phyloP scores from a whole-genome alignment of 2,329 filamentous ascomycete genomes.

The Colletotrichum theobromicola region DNA sequence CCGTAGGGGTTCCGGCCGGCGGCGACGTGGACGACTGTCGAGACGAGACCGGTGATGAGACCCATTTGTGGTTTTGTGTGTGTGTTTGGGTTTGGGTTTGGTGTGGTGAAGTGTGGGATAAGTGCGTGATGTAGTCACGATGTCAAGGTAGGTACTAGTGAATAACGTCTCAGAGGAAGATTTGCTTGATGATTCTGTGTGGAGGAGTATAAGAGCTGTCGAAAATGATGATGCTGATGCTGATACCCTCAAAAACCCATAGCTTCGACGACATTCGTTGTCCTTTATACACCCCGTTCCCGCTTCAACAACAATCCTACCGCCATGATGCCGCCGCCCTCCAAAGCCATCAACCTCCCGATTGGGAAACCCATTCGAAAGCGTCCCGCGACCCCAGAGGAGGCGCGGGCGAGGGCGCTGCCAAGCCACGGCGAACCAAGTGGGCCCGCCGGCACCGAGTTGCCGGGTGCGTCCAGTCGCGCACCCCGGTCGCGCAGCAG shows the following conservation, averaged over 20 bases:
- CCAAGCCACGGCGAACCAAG: slow-evolving; percentile 17
- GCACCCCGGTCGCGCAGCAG: not conserved
- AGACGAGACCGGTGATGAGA: slow-evolving; percentile 21
- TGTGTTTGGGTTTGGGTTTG: not conserved
- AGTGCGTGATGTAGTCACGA: not conserved
- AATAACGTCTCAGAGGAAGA: not conserved
- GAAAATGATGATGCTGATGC: not conserved
- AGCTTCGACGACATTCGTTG: not conserved
- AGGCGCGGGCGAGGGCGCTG: not conserved
- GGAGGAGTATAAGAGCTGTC: not conserved
- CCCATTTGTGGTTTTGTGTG: not conserved
- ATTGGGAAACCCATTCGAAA: slow-evolving; percentile 17
- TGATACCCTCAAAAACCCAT: not conserved
- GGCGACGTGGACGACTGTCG: slow-evolving; percentile 15
- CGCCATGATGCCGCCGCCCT: not conserved
- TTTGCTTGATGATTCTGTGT: not conserved
- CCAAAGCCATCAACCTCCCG: not conserved
- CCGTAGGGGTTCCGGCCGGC: slow-evolving; percentile 15
- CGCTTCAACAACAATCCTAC: not conserved
- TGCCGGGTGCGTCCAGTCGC: slow-evolving; percentile 9
- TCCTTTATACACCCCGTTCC: not conserved
- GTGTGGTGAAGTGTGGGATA: not conserved
- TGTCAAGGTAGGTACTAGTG: not conserved
- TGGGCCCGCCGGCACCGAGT: slow-evolving; percentile 7
- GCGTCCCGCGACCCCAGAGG: not conserved